Evolutionary conservation across 306 rosid genomes (phyloP).

Genomic region (Gleditsia sinensis): DNA sequence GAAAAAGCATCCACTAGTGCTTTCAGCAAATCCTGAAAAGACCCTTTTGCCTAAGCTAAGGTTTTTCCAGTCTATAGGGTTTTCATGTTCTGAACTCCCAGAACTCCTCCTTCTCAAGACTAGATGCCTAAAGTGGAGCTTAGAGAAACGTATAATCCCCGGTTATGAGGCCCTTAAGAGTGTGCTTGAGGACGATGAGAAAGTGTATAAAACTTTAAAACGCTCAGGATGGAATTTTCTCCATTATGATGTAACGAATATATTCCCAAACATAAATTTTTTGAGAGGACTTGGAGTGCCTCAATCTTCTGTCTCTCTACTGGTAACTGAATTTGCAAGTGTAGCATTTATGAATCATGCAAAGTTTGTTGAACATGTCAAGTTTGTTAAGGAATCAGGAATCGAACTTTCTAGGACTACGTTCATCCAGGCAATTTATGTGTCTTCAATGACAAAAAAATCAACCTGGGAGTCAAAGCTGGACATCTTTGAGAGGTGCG

Average conservation of each 20-base stretch:
- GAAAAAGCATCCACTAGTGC: neutral
- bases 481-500: constrained; percentile 19
- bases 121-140: neutral
- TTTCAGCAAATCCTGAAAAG: constrained; percentile 37
- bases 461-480: constrained; percentile 20
- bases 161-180: constrained; percentile 33
- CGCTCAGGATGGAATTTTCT: neutral
- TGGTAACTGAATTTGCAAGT: neutral
- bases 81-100: constrained; percentile 34
- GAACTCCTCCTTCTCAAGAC: neutral
- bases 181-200: constrained; percentile 28
- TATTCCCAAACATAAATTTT: constrained; percentile 24
- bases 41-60: constrained; percentile 49
- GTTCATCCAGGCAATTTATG: constrained; percentile 18
- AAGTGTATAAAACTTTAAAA: neutral
- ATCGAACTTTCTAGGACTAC: neutral
- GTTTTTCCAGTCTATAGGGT: constrained; percentile 42
- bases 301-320: neutral
- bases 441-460: neutral
- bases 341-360: neutral
- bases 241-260: neutral
- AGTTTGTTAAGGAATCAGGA: constrained; percentile 26
- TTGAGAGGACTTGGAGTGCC: constrained; percentile 34
- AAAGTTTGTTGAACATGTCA: neutral
- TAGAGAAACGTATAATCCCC: constrained; percentile 37